Conservation (phyloP, 257 asterid genomes). For the Rehmannia glutinosa region DNA sequence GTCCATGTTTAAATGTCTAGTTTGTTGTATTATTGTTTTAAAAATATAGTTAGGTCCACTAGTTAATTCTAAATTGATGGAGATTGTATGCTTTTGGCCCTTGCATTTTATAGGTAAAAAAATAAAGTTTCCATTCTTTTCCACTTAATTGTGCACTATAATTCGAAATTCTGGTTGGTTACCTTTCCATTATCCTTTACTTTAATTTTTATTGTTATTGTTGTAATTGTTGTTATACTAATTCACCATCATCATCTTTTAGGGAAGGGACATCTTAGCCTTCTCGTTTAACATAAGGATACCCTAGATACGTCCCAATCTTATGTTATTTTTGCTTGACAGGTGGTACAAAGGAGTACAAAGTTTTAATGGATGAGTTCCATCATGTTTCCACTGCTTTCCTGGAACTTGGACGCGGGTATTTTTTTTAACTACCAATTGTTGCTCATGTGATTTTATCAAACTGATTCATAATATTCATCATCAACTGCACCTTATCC, state of each 20-base stretch:
- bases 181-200: neutral
- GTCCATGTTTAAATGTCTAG: too few relatives aligned
- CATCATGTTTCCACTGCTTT: constrained; percentile 81
- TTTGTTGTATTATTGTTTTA: neutral
- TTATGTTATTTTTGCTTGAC: constrained; percentile 9
- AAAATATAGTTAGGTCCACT: too few relatives aligned
- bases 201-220: neutral
- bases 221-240: neutral
- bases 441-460: neutral
- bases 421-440: constrained; percentile 15
- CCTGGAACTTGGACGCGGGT: constrained; percentile 83
- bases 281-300: constrained; percentile 3
- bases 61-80: too few relatives aligned
- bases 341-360: constrained; percentile 89
- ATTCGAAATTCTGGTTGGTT: neutral
- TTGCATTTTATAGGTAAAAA: neutral
- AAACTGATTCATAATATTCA: constrained; percentile 5
- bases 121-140: neutral
- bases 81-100: neutral
- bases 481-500: too few relatives aligned
- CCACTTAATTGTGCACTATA: neutral
- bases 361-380: constrained; percentile 92
- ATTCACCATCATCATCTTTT: neutral
- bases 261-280: neutral
- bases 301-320: constrained; percentile 6